phyloP scores from a whole-genome alignment of 495 filamentous ascomycete genomes.

The Clavariopsis aquatica region DNA sequence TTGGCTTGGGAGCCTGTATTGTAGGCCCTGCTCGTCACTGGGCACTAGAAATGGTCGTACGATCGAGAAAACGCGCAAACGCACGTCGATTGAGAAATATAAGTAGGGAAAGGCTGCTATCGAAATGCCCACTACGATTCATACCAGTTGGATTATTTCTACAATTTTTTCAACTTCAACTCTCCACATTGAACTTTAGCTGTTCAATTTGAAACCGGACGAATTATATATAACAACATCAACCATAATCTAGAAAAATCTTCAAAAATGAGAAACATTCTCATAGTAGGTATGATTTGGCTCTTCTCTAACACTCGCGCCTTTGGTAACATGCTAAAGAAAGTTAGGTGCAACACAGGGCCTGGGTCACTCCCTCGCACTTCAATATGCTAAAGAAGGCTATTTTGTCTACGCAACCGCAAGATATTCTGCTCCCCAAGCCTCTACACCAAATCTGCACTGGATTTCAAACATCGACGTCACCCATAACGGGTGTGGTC shows the following conservation, averaged over 20 bases:
- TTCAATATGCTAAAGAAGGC: constrained; percentile 56
- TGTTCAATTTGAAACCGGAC: no score
- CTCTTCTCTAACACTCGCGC: no score
- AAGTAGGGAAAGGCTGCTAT: neutral
- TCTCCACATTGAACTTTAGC: no score
- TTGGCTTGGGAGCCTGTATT: neutral
- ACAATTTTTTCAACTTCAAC: neutral
- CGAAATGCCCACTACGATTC: neutral
- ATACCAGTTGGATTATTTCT: neutral
- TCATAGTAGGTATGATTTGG: no score
- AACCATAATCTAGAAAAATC: no score
- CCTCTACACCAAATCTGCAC: constrained; percentile 31
- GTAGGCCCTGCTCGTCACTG: neutral
- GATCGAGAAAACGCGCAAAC: neutral
- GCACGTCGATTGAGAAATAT: neutral
- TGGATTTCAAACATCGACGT: constrained; percentile 52
- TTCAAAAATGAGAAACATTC: constrained; percentile 51
- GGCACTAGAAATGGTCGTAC: neutral
- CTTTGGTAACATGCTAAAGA: no score
- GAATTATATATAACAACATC: no score
- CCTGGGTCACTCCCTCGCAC: constrained; percentile 62
- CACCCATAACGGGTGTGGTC: constrained; percentile 36
- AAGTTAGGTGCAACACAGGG: constrained; percentile 69
- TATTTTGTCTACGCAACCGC: constrained; percentile 62
- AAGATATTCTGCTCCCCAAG: constrained; percentile 48